A percentile compares a stretch with the other conserved stretches of the same genome.
phyloP scores from a whole-genome alignment of 305 asterid genomes.

The Plantago coronopus region DNA sequence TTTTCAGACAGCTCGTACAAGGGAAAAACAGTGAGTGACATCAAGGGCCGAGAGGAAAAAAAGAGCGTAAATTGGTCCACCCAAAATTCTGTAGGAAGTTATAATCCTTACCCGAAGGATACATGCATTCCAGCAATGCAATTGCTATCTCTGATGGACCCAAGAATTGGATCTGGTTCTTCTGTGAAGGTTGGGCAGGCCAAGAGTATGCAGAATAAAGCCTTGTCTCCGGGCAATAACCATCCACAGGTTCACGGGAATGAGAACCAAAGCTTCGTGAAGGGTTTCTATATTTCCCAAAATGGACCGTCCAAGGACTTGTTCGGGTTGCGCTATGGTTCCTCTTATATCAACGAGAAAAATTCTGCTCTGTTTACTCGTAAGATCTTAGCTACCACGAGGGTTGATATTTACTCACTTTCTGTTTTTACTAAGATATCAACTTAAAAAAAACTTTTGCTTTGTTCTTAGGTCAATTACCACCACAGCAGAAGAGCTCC shows the following conservation, averaged over 20 bases:
- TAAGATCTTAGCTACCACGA: conserved; percentile 12
- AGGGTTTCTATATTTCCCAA: conserved; percentile 28
- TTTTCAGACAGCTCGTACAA: conserved; percentile 31
- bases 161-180: conserved; percentile 30
- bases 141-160: conserved; percentile 72
- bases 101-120: conserved; percentile 53
- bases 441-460: conserved; percentile 11
- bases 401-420: neutral
- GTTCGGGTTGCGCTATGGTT: conserved; percentile 20
- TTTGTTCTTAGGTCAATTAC: conserved; percentile 26
- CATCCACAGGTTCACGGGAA: conserved; percentile 36
- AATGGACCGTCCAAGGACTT: conserved; percentile 29
- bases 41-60: conserved; percentile 39
- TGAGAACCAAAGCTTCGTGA: conserved; percentile 28
- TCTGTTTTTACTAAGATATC: neutral
- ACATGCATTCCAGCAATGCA: conserved; percentile 74
- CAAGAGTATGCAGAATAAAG: conserved; percentile 33
- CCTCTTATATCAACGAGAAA: conserved; percentile 26
- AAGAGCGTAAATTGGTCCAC: conserved; percentile 20
- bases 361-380: conserved; percentile 31
- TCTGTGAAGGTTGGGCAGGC: conserved; percentile 35
- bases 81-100: conserved; percentile 31
- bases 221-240: conserved; percentile 41
- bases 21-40: conserved; percentile 48
- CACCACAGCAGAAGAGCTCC: conserved; percentile 26